Percentiles rank a stretch among this genome's conserved stretches.
Conservation (phyloP, 106 monocot species). For the Dioscorea alata region DNA sequence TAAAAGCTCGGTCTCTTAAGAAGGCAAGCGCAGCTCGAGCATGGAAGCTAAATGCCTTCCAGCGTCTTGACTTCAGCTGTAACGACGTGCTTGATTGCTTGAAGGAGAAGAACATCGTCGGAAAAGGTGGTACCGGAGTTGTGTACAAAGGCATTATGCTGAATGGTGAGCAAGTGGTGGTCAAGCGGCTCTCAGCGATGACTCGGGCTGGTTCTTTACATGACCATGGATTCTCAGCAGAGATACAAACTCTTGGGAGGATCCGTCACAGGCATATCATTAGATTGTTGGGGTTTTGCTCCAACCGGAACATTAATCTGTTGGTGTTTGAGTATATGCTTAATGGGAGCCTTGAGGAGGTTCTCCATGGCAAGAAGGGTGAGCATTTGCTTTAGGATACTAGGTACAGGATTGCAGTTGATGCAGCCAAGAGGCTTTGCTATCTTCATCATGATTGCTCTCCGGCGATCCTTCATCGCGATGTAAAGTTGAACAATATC, state of each 20-base stretch:
- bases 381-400: conserved; percentile 61
- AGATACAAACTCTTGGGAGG: conserved; percentile 54
- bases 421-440: conserved; percentile 57
- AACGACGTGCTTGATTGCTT: too few relatives aligned
- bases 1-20: conserved; percentile 72
- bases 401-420: conserved; percentile 52
- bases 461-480: conserved; percentile 55
- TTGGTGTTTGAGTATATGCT: conserved; percentile 69
- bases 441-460: conserved; percentile 74
- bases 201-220: too few relatives aligned
- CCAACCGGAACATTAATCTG: conserved; percentile 58
- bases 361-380: conserved; percentile 65
- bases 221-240: too few relatives aligned
- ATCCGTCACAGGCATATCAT: conserved; percentile 71
- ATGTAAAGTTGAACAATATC: conserved; percentile 68
- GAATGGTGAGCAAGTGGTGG: too few relatives aligned
- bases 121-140: too few relatives aligned
- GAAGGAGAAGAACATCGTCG: too few relatives aligned
- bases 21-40: conserved; percentile 43
- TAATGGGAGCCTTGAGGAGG: conserved; percentile 62
- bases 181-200: too few relatives aligned
- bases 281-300: conserved; percentile 53
- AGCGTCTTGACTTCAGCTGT: too few relatives aligned
- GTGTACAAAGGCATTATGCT: too few relatives aligned
- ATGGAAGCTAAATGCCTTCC: conserved; percentile 70